Evolutionary conservation across 2,329 filamentous ascomycete species (phyloP).

Genomic region (Akanthomyces dipterigenus): DNA sequence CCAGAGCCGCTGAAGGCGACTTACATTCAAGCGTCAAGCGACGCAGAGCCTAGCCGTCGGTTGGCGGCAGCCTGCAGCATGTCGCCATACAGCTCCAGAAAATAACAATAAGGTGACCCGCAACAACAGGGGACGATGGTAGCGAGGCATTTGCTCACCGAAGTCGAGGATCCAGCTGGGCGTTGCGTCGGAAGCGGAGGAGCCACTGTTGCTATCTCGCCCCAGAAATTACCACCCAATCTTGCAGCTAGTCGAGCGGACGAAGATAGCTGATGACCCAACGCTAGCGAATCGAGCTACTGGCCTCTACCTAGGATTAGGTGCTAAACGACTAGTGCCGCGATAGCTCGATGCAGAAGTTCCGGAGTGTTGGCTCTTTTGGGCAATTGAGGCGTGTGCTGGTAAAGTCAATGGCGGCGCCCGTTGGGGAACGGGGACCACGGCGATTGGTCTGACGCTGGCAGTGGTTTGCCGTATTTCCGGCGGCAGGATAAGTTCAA

Average conservation of each 20-base stretch:
- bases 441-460: background rate
- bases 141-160: background rate
- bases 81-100: constrained; percentile 8
- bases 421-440: background rate
- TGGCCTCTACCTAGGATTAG: background rate
- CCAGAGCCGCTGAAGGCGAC: no score
- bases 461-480: background rate
- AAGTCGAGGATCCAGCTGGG: background rate
- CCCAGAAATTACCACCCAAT: constrained; percentile 1
- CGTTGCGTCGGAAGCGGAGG: background rate
- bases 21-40: no score
- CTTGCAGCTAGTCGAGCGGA: background rate
- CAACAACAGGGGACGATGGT: background rate
- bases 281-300: background rate
- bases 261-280: constrained; percentile 1
- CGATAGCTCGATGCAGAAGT: constrained; percentile 2
- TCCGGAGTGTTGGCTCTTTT: constrained; percentile 3
- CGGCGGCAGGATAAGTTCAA: background rate
- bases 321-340: background rate
- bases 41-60: background rate
- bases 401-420: background rate
- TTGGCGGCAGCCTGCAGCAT: background rate
- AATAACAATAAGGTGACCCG: constrained; percentile 4
- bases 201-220: background rate
- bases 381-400: background rate